Base-by-base conservation (phyloP, 1,139 yeast species). In the Arxiozyma bovina region DNA sequence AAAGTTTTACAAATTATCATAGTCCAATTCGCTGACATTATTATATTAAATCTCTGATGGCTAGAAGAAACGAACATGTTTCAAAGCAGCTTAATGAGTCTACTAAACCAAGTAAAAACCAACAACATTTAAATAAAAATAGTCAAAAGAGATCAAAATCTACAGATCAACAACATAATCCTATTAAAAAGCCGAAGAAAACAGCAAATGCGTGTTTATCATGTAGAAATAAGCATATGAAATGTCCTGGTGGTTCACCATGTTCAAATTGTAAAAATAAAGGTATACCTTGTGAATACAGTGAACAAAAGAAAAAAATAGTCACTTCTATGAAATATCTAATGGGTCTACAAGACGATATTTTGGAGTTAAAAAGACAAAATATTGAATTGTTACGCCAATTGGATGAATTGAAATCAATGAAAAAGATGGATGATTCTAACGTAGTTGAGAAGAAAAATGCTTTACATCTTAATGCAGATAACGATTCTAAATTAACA, bases 171-270 rank as follows among this genome's bases (percentile, higher is more conserved):
- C 30, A 34, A 17, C 4, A 9, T 21, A 18, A 38, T 21, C 11
- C 18, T 21, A 27, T 46, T 22, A 46, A 46, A 18, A 46, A 22
- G 38, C 41, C 23, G 8, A 46, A 46, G 49, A 49, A 49, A 25
- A 43, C 45, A 15, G 22, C 41, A 18, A 43, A 64, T 50, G 71
- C 71, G 1, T 87, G 95, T 65, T 81, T 82, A 18, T 71, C 90
- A 50, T 87, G 96, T 64, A 74, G 95, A 45, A 78, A 81, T 51
- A 76, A 93, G 55, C 95, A 87, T 68, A 82, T 85, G 44, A 79
- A 87, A 59, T 87, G 96, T 65, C 90, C 90, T 12, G 94, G 94
- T 1, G 93, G 89, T 1, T 79, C 82, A 42, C 89, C 91, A 0
- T 87, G 96, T 67, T 71, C 74, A 54, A 83, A 83, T 63, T 87